A percentile compares a stretch with the other conserved stretches of the same genome.
phyloP scores from a whole-genome alignment of 1,284 basidiomycete genomes.

The Ganoderma multipileum region DNA sequence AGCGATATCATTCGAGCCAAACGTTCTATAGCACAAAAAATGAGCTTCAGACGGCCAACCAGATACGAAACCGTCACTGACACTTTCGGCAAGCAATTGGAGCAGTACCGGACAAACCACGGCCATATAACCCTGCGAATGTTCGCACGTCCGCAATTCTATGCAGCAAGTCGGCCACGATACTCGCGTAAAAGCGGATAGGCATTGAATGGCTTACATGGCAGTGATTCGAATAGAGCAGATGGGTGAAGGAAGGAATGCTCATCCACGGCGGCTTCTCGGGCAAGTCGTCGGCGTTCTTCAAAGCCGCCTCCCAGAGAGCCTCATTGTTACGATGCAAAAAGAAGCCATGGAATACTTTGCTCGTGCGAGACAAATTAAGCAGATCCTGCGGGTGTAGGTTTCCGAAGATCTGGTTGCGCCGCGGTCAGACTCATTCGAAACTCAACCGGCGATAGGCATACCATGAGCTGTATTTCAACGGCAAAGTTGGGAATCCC shows the following conservation, averaged over 20 bases:
- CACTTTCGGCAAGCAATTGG: not conserved
- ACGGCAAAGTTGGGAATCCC: conserved; percentile 12
- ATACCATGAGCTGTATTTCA: conserved; percentile 16
- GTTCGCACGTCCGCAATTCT: not conserved
- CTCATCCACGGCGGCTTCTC: conserved; percentile 19
- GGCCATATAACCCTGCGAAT: not conserved
- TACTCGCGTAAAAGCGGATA: not conserved
- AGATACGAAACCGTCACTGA: not conserved
- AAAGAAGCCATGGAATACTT: conserved; percentile 15
- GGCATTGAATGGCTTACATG: conserved; percentile 5
- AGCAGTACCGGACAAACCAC: conserved; percentile 7
- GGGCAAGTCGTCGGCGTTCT: conserved; percentile 9
- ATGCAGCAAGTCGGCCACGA: too few species aligned
- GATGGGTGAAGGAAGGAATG: conserved; percentile 15
- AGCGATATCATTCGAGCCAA: not conserved
- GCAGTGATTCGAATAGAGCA: conserved; percentile 17
- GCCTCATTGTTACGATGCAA: conserved; percentile 9
- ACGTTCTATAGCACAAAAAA: not conserved
- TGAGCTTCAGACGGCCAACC: too few species aligned
- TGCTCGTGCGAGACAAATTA: conserved; percentile 16
- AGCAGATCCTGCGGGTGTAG: conserved; percentile 48
- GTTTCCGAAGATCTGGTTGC: conserved; percentile 50
- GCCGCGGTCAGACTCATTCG: not conserved
- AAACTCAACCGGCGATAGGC: not conserved
- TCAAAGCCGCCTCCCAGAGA: conserved; percentile 8